phyloP scores from a whole-genome alignment of 352 stramenopile species.

The Blastocystis sp. region DNA sequence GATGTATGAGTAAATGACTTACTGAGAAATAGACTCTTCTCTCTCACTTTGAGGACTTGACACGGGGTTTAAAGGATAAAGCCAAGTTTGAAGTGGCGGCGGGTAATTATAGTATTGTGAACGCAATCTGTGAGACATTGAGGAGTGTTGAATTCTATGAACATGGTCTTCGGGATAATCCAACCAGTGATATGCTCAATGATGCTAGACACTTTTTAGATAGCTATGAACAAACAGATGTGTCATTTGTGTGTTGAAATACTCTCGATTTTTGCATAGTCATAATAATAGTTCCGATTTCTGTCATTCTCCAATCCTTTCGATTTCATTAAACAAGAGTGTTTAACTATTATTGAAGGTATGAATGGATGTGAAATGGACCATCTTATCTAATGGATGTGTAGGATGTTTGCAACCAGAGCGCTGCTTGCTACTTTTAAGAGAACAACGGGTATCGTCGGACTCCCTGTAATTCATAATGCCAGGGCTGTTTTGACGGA shows the following conservation, averaged over 20 bases:
- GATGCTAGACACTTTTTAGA: constrained; percentile 13
- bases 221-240: neutral
- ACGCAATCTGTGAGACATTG: neutral
- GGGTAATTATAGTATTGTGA: neutral
- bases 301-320: constrained; percentile 22
- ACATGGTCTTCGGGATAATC: neutral
- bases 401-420: constrained; percentile 67
- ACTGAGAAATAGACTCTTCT: neutral
- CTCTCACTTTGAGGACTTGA: neutral
- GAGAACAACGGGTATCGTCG: constrained; percentile 64
- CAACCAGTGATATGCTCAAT: neutral
- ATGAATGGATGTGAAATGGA: neutral
- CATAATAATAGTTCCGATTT: neutral
- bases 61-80: neutral
- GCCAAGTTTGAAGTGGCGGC: neutral
- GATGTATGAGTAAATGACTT: neutral
- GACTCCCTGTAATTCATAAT: constrained; percentile 64
- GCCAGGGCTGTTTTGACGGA: constrained; percentile 50
- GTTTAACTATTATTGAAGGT: neutral
- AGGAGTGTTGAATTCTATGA: neutral
- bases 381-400: neutral
- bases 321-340: neutral
- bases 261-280: neutral
- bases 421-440: constrained; percentile 31
- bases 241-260: constrained; percentile 36